phyloP scores from a whole-genome alignment of 345 rosid genomes.

The Firmiana major region DNA sequence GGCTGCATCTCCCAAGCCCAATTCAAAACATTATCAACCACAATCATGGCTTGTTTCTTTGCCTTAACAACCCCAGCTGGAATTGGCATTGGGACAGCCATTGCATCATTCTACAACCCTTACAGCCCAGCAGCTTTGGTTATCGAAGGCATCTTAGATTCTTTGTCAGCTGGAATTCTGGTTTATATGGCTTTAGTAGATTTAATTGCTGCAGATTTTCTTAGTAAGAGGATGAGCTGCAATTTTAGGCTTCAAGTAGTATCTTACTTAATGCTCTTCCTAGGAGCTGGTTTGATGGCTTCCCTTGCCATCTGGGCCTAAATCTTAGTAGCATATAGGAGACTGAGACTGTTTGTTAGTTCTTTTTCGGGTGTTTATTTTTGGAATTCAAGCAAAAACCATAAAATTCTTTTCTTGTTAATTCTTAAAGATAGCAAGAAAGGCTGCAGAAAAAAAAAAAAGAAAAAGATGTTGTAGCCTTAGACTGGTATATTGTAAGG shows the following conservation, averaged over 20 bases:
- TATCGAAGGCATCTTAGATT: constrained; percentile 76
- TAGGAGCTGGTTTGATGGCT: constrained; percentile 94
- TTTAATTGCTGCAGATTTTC: constrained; percentile 87
- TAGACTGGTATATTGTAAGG: neutral
- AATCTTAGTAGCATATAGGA: neutral
- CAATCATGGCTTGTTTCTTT: constrained; percentile 73
- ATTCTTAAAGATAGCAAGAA: neutral
- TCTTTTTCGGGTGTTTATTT: neutral
- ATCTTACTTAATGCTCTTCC: constrained; percentile 68
- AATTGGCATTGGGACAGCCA: constrained; percentile 59
- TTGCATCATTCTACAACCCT: constrained; percentile 59
- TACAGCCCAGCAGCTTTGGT: constrained; percentile 57
- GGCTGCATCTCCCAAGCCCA: constrained; percentile 90
- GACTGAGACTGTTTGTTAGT: neutral
- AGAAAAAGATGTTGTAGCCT: neutral
- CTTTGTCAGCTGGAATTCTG: constrained; percentile 80
- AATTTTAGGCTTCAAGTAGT: constrained; percentile 69
- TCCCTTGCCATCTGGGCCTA: constrained; percentile 79
- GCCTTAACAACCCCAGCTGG: constrained; percentile 73
- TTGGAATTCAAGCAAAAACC: neutral
- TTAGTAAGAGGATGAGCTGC: constrained; percentile 87
- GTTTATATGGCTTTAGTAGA: constrained; percentile 95
- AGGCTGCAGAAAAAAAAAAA: neutral
- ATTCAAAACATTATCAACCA: constrained; percentile 44
- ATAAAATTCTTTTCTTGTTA: neutral